Percentiles rank a stretch among this genome's conserved stretches.
Conservation (phyloP, 345 rosid species). For the Pugionium cornutum region DNA sequence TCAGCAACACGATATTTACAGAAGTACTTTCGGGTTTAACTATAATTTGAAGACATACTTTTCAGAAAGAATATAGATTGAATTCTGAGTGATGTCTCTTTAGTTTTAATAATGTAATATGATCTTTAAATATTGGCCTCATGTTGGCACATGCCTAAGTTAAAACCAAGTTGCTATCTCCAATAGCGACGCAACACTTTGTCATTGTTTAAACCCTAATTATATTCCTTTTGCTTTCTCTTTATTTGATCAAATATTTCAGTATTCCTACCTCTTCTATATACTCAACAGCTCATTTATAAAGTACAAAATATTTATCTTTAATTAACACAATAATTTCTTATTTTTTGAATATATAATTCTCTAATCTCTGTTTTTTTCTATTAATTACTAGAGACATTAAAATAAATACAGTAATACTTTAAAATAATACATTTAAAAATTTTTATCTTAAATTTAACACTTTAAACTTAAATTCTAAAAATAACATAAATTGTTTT, state of each 20-base stretch:
- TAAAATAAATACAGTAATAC: too few species aligned
- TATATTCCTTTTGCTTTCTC: constrained; percentile 18
- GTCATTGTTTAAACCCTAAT: constrained; percentile 23
- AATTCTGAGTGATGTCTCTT: constrained; percentile 26
- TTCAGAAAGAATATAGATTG: neutral
- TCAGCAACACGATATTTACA: too few species aligned
- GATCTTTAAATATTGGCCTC: constrained; percentile 36
- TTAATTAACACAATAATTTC: neutral
- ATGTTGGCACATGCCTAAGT: constrained; percentile 39
- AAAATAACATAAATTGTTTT: too few species aligned
- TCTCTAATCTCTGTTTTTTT: neutral
- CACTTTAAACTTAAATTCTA: too few species aligned
- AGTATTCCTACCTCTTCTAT: neutral
- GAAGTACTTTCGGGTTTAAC: too few species aligned
- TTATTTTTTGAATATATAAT: neutral
- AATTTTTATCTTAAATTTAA: too few species aligned
- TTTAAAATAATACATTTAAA: too few species aligned
- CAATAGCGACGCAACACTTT: constrained; percentile 31
- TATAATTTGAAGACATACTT: too few species aligned
- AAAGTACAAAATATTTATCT: neutral
- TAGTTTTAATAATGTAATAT: constrained; percentile 2
- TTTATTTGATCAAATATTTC: neutral
- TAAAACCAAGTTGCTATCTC: constrained; percentile 32
- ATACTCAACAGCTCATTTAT: neutral
- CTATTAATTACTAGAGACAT: neutral